A percentile compares a stretch with the other conserved stretches of the same genome.
These are phyloP conservation scores for Rubroboletus satanas DNA, from an alignment of 768 basidiomycete species.

Conservation along the genomic window DNA sequence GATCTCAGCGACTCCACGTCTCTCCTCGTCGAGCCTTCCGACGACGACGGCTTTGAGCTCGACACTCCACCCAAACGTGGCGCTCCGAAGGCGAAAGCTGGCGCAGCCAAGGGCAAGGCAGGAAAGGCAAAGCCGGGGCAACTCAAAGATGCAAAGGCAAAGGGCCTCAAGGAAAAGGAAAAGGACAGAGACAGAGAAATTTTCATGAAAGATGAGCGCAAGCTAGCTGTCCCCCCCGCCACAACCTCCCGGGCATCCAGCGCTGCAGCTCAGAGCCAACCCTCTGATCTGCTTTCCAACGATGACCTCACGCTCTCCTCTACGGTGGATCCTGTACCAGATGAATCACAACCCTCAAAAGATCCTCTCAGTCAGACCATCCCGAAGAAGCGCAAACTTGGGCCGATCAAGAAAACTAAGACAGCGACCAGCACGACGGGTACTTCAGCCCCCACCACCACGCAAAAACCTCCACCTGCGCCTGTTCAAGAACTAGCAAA, in stretches of 20 bases:
- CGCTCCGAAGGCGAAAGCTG: slow-evolving; percentile 20
- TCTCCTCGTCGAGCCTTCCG: slow-evolving; percentile 21
- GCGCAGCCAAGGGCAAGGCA: slow-evolving; percentile 23
- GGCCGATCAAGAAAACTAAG: slow-evolving; percentile 68
- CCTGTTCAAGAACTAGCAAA: slow-evolving; percentile 26
- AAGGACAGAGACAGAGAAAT: slow-evolving; percentile 36
- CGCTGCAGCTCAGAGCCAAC: slow-evolving; percentile 33
- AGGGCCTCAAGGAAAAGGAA: slow-evolving; percentile 31
- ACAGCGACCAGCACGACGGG: slow-evolving; percentile 19
- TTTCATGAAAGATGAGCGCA: slow-evolving; percentile 42
- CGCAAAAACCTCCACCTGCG: slow-evolving; percentile 21
- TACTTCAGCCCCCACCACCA: slow-evolving; percentile 21
- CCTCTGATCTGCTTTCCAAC: slow-evolving; percentile 29
- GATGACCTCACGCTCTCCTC: slow-evolving; percentile 20
- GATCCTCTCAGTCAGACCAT: slow-evolving; percentile 25
- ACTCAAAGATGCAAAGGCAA: slow-evolving; percentile 25
- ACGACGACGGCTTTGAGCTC: slow-evolving; percentile 28
- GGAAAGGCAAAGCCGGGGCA: slow-evolving; percentile 21
- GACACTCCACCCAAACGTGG: slow-evolving; percentile 22
- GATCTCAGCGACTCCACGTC: slow-evolving; percentile 24
- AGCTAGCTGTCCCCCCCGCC: slow-evolving; percentile 15
- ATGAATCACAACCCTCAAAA: slow-evolving; percentile 26
- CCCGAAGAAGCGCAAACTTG: slow-evolving; percentile 62
- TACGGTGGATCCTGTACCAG: slow-evolving; percentile 7
- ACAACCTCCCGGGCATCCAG: slow-evolving; percentile 26